Conservation (phyloP, 78 protist species). For the Dictyostelium capitatum region DNA sequence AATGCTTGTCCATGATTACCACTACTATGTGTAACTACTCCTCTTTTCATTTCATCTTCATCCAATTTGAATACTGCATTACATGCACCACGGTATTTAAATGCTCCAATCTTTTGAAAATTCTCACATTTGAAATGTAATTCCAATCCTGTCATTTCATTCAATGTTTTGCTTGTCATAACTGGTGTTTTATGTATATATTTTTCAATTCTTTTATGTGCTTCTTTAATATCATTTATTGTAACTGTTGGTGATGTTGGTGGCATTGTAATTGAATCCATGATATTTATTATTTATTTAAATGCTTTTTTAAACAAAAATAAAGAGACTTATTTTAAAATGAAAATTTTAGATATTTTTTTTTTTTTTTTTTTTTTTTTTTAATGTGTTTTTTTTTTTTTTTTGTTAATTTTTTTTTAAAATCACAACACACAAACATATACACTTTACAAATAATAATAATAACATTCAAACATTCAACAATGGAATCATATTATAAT, state of each 20-base stretch:
- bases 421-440: no score
- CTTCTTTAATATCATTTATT: conserved; percentile 65
- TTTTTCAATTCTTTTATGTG: conserved; percentile 68
- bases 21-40: conserved; percentile 71
- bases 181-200: conserved; percentile 76
- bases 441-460: no score
- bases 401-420: no score
- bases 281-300: no score
- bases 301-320: no score
- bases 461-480: no score
- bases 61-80: conserved; percentile 61
- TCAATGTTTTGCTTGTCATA: conserved; percentile 46
- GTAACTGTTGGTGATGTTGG: neutral
- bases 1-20: conserved; percentile 94
- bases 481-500: no score
- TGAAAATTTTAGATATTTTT: no score
- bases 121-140: conserved; percentile 89
- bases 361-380: no score
- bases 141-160: conserved; percentile 26
- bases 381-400: no score
- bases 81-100: conserved; percentile 90
- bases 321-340: no score
- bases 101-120: conserved; percentile 87
- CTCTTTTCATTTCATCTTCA: conserved; percentile 44
- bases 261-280: neutral